Conservation (phyloP, 768 basidiomycete species). For the Suillus plorans region DNA sequence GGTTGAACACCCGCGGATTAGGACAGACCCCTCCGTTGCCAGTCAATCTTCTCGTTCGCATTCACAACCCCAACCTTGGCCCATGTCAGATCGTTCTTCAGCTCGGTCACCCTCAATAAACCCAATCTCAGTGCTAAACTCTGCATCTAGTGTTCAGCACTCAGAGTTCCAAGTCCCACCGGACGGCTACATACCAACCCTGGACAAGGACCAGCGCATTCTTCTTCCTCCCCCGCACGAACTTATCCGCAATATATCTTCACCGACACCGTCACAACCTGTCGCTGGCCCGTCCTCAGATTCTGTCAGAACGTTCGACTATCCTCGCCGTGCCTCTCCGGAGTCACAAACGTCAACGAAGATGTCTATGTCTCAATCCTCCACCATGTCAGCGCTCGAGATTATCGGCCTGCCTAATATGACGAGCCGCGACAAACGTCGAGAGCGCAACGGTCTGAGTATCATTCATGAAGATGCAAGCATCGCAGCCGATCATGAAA, state of each 20-base stretch:
- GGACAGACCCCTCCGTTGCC: conserved; percentile 8
- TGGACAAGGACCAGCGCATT: conserved; percentile 37
- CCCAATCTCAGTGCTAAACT: conserved; percentile 23
- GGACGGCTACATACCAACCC: conserved; percentile 52
- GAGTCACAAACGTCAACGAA: conserved; percentile 29
- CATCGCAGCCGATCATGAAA: conserved; percentile 21
- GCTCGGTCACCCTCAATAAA: conserved; percentile 12
- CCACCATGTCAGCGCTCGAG: conserved; percentile 33
- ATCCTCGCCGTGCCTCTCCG: conserved; percentile 26
- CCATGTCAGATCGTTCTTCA: conserved; percentile 8
- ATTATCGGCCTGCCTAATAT: conserved; percentile 27
- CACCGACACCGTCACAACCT: conserved; percentile 28
- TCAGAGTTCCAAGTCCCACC: conserved; percentile 37
- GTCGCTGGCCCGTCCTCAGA: conserved; percentile 20
- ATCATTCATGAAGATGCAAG: conserved; percentile 34
- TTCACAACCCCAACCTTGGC: conserved; percentile 20
- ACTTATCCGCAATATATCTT: conserved; percentile 31
- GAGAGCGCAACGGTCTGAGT: conserved; percentile 27
- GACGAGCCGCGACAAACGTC: conserved; percentile 10
- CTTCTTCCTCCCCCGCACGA: conserved; percentile 53
- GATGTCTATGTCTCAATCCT: conserved; percentile 23
- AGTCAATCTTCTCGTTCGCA: conserved; percentile 21
- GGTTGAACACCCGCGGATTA: conserved; percentile 16
- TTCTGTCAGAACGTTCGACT: conserved; percentile 19
- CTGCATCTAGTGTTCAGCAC: conserved; percentile 11